These are phyloP conservation scores for Ceratocystis harringtonii DNA, from an alignment of 2,329 filamentous ascomycete genomes.

Conservation along the genomic window DNA sequence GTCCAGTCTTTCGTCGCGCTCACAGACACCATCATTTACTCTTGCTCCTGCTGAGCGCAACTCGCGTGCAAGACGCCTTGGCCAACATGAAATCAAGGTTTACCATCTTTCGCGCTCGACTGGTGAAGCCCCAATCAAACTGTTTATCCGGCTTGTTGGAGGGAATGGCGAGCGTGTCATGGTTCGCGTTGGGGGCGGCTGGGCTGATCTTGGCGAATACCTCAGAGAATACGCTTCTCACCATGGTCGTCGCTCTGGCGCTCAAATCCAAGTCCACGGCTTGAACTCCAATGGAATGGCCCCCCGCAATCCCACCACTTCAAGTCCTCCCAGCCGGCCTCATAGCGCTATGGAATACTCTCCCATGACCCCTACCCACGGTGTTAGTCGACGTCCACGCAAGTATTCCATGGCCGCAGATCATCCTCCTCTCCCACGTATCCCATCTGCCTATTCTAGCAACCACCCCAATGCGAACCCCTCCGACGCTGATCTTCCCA, in stretches of 20 bases:
- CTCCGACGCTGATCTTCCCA: constrained; percentile 25
- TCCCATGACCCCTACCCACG: constrained; percentile 35
- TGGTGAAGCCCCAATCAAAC: constrained; percentile 77
- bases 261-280: constrained; percentile 38
- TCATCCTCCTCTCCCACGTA: constrained; percentile 19
- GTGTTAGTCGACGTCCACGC: constrained; percentile 36
- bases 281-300: constrained; percentile 3
- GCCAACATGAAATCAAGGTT: constrained; percentile 64
- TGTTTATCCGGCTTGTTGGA: constrained; percentile 85
- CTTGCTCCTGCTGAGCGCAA: constrained; percentile 46
- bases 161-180: constrained; percentile 85
- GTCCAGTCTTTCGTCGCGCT: constrained; percentile 39
- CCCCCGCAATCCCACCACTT: constrained; percentile 18
- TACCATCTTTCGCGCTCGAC: constrained; percentile 81
- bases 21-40: constrained; percentile 52
- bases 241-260: constrained; percentile 56
- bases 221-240: constrained; percentile 85
- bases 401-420: constrained; percentile 27
- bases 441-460: constrained; percentile 31
- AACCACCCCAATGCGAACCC: constrained; percentile 18
- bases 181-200: constrained; percentile 96
- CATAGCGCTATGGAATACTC: constrained; percentile 24
- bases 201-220: constrained; percentile 92
- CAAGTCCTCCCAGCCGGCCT: constrained; percentile 30
- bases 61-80: constrained; percentile 30